Base-by-base conservation (phyloP, 2,329 filamentous ascomycete species). In the Helotiales sp. region DNA sequence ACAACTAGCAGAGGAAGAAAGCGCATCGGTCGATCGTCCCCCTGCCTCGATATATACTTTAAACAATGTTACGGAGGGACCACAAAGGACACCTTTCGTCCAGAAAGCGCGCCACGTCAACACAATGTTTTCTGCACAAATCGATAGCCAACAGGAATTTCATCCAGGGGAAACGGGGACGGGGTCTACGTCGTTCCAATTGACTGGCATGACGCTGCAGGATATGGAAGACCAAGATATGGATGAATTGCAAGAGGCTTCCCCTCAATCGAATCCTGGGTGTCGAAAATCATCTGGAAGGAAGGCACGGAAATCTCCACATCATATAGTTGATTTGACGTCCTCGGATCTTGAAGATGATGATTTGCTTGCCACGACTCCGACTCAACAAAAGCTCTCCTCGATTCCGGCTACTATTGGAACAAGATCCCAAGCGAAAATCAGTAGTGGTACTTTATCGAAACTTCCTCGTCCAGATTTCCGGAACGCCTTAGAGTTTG, bases 331-430 rank as follows among this genome's bases (percentile, higher is more conserved):
- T 8, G 31, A 59, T 15, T 42, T 15, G 22, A 55, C 56, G 15
- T 34, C 34, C 30, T 54, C 58, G n/a, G 50, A 55, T 36, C 34
- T 60, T 4, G 52, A 61, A 36, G 38, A 47, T 5, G 56, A 61
- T 49, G 52, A 55, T 25, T 30, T 59, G 30, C 12, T 53, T 55
- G 36, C 33, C 7, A 50, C 49, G 31, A 58, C 57, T 4, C n/a
- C n/a, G n/a, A 44, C 52, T 33, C 44, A 42, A 12, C 12, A 42
- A 15, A 47, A 48, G n/a, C n/a, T 15, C 27, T 7, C 5, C 27
- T 15, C 9, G 5, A 44, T 24, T 7, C 40, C 40, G 12, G n/a
- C 9, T 25, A 25, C 19, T 44, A 15, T 2, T 15, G 19, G 40
- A 25, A 25, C 9, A 10, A 44, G 27, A 15, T 44, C n/a, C 9